Evolutionary conservation across 1,284 basidiomycete species (phyloP).

Genomic region (Hemileia vastatrix): DNA sequence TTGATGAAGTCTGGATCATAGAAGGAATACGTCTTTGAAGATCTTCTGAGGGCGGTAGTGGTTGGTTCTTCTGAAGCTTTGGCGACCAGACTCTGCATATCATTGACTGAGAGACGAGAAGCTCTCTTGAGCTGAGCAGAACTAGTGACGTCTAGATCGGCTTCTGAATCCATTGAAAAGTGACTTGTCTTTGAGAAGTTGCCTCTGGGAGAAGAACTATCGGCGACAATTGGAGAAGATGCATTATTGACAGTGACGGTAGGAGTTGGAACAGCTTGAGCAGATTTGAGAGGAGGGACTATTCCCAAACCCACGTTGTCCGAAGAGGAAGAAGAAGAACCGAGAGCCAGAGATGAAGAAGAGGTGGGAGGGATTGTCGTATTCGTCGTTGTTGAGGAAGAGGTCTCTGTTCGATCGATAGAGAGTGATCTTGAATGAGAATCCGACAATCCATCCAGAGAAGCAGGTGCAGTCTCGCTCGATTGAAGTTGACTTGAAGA

Average conservation of each 20-base stretch:
- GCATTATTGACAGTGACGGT: neutral
- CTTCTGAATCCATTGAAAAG: neutral
- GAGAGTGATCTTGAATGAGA: neutral
- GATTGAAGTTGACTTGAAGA: neutral
- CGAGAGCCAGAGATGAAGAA: neutral
- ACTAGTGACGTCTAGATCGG: neutral
- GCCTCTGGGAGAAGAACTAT: neutral
- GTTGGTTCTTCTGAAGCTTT: neutral
- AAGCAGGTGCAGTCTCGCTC: neutral
- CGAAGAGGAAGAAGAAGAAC: neutral
- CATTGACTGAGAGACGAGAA: neutral
- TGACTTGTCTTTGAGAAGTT: neutral
- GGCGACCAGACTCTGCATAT: neutral
- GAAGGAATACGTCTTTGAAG: constrained; percentile 58
- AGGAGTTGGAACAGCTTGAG: neutral
- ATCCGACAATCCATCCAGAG: neutral
- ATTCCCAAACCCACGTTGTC: neutral
- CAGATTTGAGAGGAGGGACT: neutral
- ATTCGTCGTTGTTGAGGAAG: neutral
- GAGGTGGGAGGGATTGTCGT: neutral
- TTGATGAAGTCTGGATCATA: constrained; percentile 62
- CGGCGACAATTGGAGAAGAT: neutral
- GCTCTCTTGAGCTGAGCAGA: neutral
- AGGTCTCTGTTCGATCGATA: neutral
- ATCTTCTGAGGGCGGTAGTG: constrained; percentile 3